Conservation (phyloP, 139 green algal genomes). For the Coelastrella sp. region DNA sequence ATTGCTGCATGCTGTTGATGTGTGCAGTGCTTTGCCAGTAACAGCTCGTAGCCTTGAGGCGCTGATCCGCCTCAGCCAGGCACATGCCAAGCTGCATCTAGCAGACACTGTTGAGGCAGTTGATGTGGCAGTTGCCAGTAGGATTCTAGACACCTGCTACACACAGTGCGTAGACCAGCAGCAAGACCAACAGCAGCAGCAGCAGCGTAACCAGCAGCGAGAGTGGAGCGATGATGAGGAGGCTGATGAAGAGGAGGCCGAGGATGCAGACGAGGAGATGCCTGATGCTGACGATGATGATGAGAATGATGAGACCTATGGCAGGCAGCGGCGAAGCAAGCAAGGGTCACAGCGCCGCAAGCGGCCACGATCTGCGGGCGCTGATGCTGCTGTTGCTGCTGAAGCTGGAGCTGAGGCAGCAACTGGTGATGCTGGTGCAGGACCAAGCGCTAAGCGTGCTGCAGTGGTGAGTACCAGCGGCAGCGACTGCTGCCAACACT, state of each 20-base stretch:
- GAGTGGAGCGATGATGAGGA: constrained; percentile 26
- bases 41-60: constrained; percentile 94
- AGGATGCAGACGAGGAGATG: background rate
- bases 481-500: background rate
- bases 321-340: background rate
- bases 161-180: constrained; percentile 51
- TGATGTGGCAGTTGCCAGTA: constrained; percentile 46
- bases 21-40: constrained; percentile 73
- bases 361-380: constrained; percentile 13
- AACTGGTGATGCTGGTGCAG: background rate
- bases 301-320: constrained; percentile 14
- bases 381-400: background rate
- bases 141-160: constrained; percentile 42
- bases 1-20: no score
- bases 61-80: constrained; percentile 96
- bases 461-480: background rate
- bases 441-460: background rate
- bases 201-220: background rate
- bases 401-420: background rate
- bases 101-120: constrained; percentile 46
- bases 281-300: background rate
- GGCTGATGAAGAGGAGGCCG: background rate
- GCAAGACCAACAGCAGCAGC: constrained; percentile 29
- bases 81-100: constrained; percentile 85
- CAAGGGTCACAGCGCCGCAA: constrained; percentile 15